These are phyloP conservation scores for Chamaecrista fasciculata DNA, from an alignment of 306 rosid species.

Conservation along the genomic window DNA sequence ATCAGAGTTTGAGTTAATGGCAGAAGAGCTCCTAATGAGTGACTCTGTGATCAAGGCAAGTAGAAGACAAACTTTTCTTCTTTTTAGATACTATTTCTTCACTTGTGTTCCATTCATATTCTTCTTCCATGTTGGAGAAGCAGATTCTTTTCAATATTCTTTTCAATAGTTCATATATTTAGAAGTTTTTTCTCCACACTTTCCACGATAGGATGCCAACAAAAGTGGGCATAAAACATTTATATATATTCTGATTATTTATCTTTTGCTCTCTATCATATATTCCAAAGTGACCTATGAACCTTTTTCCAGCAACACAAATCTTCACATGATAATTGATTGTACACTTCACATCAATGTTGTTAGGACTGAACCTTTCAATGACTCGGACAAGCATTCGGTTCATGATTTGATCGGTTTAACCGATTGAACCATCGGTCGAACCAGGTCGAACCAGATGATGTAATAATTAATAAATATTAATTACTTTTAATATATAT, in stretches of 20 bases:
- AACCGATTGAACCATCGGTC: too few relatives aligned
- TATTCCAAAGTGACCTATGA: neutral
- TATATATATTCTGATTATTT: neutral
- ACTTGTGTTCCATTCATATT: constrained; percentile 3
- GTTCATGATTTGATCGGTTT: too few relatives aligned
- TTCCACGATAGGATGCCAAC: neutral
- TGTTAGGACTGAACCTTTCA: too few relatives aligned
- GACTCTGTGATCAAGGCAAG: constrained; percentile 86
- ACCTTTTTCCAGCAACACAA: neutral
- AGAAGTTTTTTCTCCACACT: neutral
- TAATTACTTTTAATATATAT: too few relatives aligned
- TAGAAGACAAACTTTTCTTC: constrained; percentile 8
- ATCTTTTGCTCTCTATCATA: neutral
- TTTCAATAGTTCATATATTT: neutral
- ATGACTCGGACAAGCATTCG: too few relatives aligned
- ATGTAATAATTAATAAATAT: too few relatives aligned
- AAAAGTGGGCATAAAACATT: neutral
- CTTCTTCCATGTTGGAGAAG: constrained; percentile 4
- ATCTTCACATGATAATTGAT: neutral
- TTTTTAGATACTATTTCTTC: neutral
- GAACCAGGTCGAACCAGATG: too few relatives aligned
- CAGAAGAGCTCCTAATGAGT: constrained; percentile 99
- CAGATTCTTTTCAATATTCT: neutral
- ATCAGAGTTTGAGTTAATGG: constrained; percentile 95
- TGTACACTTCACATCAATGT: too few relatives aligned